Evolutionary conservation across 495 filamentous ascomycete species (phyloP), one percentile per base, ranked within the genome.

Genomic region (Echria macrotheca): DNA sequence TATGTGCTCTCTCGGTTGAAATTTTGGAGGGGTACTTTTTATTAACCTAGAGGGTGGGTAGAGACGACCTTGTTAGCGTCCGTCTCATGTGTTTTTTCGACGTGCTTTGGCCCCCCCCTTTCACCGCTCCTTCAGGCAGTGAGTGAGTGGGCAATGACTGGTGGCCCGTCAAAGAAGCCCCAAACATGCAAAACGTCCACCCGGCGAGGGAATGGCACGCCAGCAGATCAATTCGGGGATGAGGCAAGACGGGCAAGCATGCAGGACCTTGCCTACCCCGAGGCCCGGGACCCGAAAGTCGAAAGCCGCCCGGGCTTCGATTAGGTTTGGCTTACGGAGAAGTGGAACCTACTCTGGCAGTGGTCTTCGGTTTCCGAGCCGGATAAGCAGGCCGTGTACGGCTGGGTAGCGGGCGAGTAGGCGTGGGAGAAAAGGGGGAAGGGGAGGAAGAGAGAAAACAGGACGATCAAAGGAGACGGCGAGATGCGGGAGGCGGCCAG

Each of bases 21-120:
- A 38, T 58, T 56, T 53, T 56, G 46, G 55, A 54, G 54, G 56
- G n/a, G n/a, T n/a, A n/a, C n/a, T n/a, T n/a, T n/a, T n/a, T 31
- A 54, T 56, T 26, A 38, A 48, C 36, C 46, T 48, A 26, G 29
- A 19, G 24, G 35, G n/a, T 11, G 46, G 46, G 19, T 14, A 24
- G 14, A 23, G 44, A 42, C 36, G 44, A 44, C n/a, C n/a, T n/a
- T 54, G 56, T 56, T 58, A 58, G 59, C 56, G 57, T 33, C 22
- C 28, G 39, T 46, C 25, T 48, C 52, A 40, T 49, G 37, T 44
- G 43, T 48, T 49, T 51, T 56, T 29, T 46, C 40, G 17, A 49
- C 50, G 48, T 46, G 43, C 51, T 46, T 21, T 23, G 15, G 4
- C 12, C 29, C 29, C 15, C 31, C 29, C 23, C 19, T 42, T 57